Evolutionary conservation across 257 asterid genomes (phyloP), one percentile per base, ranked within the genome.

Genomic region (Prunella vulgaris): DNA sequence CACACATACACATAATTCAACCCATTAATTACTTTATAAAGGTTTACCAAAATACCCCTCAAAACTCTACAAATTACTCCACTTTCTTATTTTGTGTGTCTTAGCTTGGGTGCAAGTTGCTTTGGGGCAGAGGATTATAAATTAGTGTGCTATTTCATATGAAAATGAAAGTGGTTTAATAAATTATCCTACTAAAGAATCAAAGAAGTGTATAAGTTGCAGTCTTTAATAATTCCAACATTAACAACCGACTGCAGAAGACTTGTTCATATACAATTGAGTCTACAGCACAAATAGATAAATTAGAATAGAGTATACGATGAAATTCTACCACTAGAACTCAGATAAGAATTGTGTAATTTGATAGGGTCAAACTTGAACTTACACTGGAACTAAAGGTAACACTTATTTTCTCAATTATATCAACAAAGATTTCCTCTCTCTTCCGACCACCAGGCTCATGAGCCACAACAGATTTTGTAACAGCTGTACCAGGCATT

Each of bases 371-470:
- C 12, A 73, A 71, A 73, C 46, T 54, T 64, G 66, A 61, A 89
- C 99, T 91, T 80, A 94, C 99, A 73, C 99, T 94, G 60, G 99
- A 91, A 87, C 99, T 94, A 74, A 94, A 94, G 52, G 99, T 91
- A 65, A 94, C 87, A 65, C 97, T 94, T 77, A 94, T 91, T 82
- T 94, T 94, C 87, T 94, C 99, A 79, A 94, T 94, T 67, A 94
- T 84, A 82, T 94, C 99, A 79, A 91, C 99, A 72, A 91, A 94
- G 49, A 94, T 91, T 81, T 94, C 99, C 87, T 91, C 98, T 86
- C 97, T 94, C 85, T 81, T 91, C 80, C 92, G 81, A 64, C 99
- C 98, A 60, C 93, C 97, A 8, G 98, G 96, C 74, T 94, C 99
- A 84, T 91, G 81, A 74, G 99, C 96, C 70, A 94, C 96, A 68